Evolutionary conservation across 495 filamentous ascomycete species (phyloP), one percentile per base, ranked within the genome.

Genomic region (Geopyxis carbonaria): DNA sequence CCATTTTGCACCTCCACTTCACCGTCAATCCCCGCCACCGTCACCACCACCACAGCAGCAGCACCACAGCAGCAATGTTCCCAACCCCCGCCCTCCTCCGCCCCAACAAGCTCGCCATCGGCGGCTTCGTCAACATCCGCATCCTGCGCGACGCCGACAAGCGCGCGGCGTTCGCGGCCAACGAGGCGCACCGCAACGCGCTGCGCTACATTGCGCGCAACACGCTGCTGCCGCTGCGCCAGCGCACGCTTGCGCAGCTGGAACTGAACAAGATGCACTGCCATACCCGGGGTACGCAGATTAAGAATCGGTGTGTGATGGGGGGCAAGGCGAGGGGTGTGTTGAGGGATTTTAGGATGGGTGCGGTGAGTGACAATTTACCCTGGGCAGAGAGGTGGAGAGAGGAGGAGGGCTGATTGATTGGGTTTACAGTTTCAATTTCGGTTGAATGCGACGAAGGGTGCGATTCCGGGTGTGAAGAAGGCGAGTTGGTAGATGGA

Each of bases 401-500:
- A 10, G 8, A 4, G 14, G n/a, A 11, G 34, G 23, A 23, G 38
- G 22, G 41, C 56, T 67, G 31, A 67, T 43, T 42, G 19, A 25
- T 2, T 38, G 45, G 47, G 16, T 28, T 31, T 53, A 28, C 25
- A 95, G 86, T 97, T 67, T 64, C 80, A 83, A 64, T 95, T 97
- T 65, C 68, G 89, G 57, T 61, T 86, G 61, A 75, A 93, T 58
- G 89, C 91, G 2, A 58, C 93, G 32, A 74, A 66, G n/a, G 89
- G 91, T 40, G 73, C 84, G 40, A 57, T 97, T 24, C 89, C 89
- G 0, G 89, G 89, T 38, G 89, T 95, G 30, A 80, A 74, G 66
- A 95, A 94, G 67, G 89, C 91, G 6, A 84, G 78, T 57, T 97
- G 89, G 89, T 95, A 75, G 57, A 54, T 22, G n/a, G n/a, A n/a